Evolutionary conservation across 169 alveolate species (phyloP).

Genomic region (Plasmodium cynomolgi): DNA sequence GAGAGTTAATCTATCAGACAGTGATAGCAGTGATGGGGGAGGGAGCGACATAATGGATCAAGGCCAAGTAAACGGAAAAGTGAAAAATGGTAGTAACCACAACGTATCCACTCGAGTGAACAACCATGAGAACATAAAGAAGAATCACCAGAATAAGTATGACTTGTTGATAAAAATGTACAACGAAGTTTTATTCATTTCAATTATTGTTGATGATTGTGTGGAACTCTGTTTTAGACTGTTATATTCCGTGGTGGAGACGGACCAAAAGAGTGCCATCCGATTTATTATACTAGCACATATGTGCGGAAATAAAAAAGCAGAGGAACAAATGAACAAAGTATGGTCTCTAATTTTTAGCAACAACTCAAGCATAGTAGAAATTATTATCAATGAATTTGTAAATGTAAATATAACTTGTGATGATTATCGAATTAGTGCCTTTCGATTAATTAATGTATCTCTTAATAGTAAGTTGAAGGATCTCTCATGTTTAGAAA

Average conservation of each 20-base stretch:
- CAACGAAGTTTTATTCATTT: conserved; percentile 57
- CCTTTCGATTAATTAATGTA: conserved; percentile 53
- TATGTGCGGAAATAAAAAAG: conserved; percentile 79
- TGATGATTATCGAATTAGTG: conserved; percentile 69
- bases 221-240: conserved; percentile 52
- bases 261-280: conserved; percentile 83
- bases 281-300: conserved; percentile 79
- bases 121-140: background rate
- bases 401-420: conserved; percentile 54
- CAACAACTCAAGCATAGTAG: conserved; percentile 83
- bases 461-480: conserved; percentile 56
- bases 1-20: conserved; percentile 52
- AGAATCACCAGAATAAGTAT: conserved; percentile 9
- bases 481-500: conserved; percentile 60
- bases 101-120: background rate
- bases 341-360: conserved; percentile 86
- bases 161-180: conserved; percentile 63
- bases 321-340: conserved; percentile 77
- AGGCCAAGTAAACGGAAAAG: background rate
- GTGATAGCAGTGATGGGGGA: conserved; percentile 11
- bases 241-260: conserved; percentile 81
- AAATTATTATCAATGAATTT: conserved; percentile 81
- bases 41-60: background rate
- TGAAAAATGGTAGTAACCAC: background rate
- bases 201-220: conserved; percentile 55